Conservation (phyloP, 768 basidiomycete species). For the Kwoniella heveanensis region DNA sequence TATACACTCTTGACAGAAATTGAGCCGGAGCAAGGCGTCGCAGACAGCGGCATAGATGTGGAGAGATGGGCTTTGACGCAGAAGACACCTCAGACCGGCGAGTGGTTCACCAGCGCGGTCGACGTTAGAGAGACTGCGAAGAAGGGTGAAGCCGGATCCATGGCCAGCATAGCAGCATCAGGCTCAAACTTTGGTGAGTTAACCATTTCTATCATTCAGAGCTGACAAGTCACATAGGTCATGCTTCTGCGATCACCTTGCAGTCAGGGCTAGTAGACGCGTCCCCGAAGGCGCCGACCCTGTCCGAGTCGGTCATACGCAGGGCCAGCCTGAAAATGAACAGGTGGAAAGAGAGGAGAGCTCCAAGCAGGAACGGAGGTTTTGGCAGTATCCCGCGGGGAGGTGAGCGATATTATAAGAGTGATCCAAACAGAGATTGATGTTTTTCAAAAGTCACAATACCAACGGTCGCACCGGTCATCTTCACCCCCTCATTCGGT, state of each 20-base stretch:
- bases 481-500: conserved; percentile 49
- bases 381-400: conserved; percentile 40
- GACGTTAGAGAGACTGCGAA: conserved; percentile 30
- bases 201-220: not conserved
- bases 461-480: conserved; percentile 9
- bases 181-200: conserved; percentile 39
- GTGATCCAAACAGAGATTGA: not conserved
- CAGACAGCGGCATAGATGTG: not conserved
- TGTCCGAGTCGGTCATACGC: conserved; percentile 34
- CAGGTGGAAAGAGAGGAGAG: conserved; percentile 39
- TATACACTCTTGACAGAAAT: conserved; percentile 33
- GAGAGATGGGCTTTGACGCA: conserved; percentile 46
- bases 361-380: conserved; percentile 20
- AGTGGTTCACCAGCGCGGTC: conserved; percentile 44
- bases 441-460: conserved; percentile 20
- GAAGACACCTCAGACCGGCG: conserved; percentile 34
- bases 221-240: conserved; percentile 26
- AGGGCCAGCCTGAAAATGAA: conserved; percentile 41
- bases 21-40: conserved; percentile 23
- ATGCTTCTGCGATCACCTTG: conserved; percentile 35
- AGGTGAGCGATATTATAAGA: conserved; percentile 28
- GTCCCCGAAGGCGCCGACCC: conserved; percentile 10
- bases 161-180: conserved; percentile 33
- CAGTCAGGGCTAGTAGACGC: conserved; percentile 22
- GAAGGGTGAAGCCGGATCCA: conserved; percentile 8